These are phyloP conservation scores for Alternaria consortialis DNA, from an alignment of 2,329 filamentous ascomycete genomes.

Conservation along the genomic window DNA sequence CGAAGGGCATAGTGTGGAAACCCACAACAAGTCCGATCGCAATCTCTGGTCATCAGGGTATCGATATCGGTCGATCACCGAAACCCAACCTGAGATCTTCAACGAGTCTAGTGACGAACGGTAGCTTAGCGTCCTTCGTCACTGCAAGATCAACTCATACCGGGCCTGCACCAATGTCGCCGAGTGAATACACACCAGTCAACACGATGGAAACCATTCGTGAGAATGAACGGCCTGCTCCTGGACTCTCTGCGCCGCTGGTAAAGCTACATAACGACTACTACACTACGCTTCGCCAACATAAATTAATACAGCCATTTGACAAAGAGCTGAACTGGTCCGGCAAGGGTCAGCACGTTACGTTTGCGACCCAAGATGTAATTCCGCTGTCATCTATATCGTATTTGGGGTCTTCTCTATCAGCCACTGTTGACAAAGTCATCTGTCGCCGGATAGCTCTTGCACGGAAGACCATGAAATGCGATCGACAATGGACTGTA, in stretches of 20 bases:
- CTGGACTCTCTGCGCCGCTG: neutral
- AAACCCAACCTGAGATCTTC: no score
- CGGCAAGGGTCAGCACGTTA: constrained; percentile 33
- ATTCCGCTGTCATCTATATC: constrained; percentile 17
- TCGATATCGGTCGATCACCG: no score
- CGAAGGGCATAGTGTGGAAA: no score
- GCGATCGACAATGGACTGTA: constrained; percentile 6
- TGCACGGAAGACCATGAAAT: constrained; percentile 30
- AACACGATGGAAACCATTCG: neutral
- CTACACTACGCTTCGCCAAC: neutral
- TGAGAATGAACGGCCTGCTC: neutral
- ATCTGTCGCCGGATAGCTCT: constrained; percentile 25
- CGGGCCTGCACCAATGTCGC: neutral
- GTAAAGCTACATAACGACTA: neutral
- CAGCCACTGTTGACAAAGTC: constrained; percentile 25
- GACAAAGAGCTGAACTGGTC: constrained; percentile 33
- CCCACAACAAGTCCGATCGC: no score
- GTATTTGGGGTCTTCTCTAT: constrained; percentile 14
- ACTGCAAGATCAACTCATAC: constrained; percentile 1
- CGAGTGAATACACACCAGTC: neutral
- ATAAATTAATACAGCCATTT: constrained; percentile 6
- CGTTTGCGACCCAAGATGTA: constrained; percentile 15
- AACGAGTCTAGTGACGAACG: no score
- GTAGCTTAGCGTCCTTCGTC: neutral
- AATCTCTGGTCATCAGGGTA: no score